These are phyloP conservation scores for Eimeria zaria DNA, from an alignment of 169 alveolate species.

Conservation along the genomic window DNA sequence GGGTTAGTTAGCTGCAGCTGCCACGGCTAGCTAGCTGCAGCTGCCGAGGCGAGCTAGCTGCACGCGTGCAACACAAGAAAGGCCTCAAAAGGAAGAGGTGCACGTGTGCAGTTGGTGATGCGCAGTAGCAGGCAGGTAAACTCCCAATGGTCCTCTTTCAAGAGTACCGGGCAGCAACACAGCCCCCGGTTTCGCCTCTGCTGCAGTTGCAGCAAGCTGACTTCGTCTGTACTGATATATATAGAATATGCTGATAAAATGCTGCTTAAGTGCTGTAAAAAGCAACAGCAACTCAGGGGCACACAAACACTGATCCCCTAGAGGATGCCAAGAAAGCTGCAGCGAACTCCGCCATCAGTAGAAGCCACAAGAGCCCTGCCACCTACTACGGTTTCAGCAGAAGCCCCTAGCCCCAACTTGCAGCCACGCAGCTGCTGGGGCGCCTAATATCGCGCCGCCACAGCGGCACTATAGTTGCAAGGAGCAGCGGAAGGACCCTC, in stretches of 20 bases:
- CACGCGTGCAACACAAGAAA: not conserved
- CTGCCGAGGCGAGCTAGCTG: not conserved
- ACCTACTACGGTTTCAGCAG: not conserved
- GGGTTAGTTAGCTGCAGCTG: no score
- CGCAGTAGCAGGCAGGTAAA: not conserved
- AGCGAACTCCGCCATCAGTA: not conserved
- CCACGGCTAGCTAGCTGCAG: not conserved
- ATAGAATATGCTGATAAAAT: not conserved
- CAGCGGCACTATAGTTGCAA: not conserved
- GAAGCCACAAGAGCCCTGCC: not conserved
- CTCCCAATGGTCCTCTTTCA: not conserved
- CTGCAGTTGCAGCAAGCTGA: not conserved
- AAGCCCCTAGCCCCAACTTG: not conserved
- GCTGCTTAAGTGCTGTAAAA: slow-evolving; percentile 9
- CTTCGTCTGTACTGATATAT: not conserved
- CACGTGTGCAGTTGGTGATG: not conserved
- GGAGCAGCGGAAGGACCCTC: not conserved
- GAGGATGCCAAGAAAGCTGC: not conserved
- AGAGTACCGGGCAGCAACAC: not conserved
- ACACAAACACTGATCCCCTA: not conserved
- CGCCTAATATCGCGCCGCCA: not conserved
- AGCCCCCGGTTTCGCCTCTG: not conserved
- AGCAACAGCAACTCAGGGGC: not conserved
- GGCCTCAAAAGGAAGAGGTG: not conserved
- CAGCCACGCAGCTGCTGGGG: not conserved